Base-by-base conservation (phyloP, 2,329 filamentous ascomycete genomes). In the Juglanconis oblonga region DNA sequence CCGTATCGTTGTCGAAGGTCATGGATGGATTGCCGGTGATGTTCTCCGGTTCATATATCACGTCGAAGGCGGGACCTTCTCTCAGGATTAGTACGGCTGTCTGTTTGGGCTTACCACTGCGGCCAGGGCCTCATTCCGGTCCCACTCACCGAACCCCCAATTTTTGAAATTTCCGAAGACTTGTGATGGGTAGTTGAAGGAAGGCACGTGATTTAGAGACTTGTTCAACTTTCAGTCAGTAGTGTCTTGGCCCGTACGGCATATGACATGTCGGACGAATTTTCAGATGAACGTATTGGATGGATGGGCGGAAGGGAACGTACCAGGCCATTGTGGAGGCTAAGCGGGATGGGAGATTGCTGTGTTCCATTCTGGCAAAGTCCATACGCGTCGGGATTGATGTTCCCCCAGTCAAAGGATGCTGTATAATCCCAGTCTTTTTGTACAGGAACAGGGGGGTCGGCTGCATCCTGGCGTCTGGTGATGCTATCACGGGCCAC, bases 341-440 rank as follows among this genome's bases (percentile, higher is more conserved):
- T 69, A 7, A 82, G 73, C 0, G 73, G 70, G 55, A 83, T 82
- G 6, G 80, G 80, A 0, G 78, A 77, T 66, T 82, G 80, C 58
- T 79, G 75, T 1, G 77, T 80, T 40, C 80, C 79, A 14, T 74
- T 78, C 63, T 81, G 79, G 70, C 80, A 82, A 24, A 76, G 68
- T 11, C 51, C 45, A 13, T 5, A 70, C 72, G 72, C 67, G 24
- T 24, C 24, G 14, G 69, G 64, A 33, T 65, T 71, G 32, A 74
- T 62, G 55, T 67, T 69, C 11, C 73, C 75, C 76, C 76, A 78
- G 57, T 78, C 73, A 64, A 70, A 76, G 11, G 72, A 73, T 13
- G 70, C 70, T 52, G 72, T 70, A 57, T 74, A 76, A 7, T 67
- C 63, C 72, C 70, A 74, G 38, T 42, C 38, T 9, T 11, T 9